phyloP scores from a whole-genome alignment of 2,329 filamentous ascomycete species.

The Fusarium stilboides region DNA sequence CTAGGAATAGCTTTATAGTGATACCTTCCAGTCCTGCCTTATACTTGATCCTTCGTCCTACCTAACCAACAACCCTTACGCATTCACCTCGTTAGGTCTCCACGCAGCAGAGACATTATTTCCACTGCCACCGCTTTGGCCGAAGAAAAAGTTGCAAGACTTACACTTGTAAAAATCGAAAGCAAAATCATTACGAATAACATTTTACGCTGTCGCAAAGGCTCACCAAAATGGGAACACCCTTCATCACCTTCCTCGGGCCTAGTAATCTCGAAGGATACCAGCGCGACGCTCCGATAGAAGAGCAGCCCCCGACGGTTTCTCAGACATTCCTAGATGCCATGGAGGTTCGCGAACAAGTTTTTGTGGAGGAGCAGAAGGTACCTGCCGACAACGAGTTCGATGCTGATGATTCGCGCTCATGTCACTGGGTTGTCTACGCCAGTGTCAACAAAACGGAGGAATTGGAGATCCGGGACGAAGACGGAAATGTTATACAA shows the following conservation, averaged over 20 bases:
- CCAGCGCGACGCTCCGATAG: conserved; percentile 57
- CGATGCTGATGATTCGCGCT: conserved; percentile 83
- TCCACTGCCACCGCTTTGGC: not conserved
- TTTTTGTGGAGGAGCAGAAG: conserved; percentile 74
- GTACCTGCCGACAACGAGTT: conserved; percentile 78
- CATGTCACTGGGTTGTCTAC: conserved; percentile 92
- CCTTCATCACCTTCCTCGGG: conserved; percentile 64
- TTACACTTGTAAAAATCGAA: not conserved
- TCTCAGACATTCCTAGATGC: conserved; percentile 73
- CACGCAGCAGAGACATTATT: not conserved
- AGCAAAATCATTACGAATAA: not conserved
- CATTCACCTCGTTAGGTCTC: not conserved
- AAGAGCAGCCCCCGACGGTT: conserved; percentile 62
- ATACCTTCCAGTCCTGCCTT: not conserved
- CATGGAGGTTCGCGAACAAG: conserved; percentile 72
- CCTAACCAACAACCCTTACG: not conserved
- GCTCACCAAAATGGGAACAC: conserved; percentile 61
- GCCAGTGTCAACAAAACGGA: conserved; percentile 69
- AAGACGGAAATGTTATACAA: conserved; percentile 58
- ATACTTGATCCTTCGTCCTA: not conserved
- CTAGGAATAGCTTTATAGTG: not conserved
- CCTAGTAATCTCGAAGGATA: conserved; percentile 67
- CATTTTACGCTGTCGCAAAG: not conserved
- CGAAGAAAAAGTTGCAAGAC: not conserved
- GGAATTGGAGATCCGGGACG: conserved; percentile 61